These are phyloP conservation scores for Platismatia glauca DNA, from an alignment of 495 filamentous ascomycete species.

Conservation along the genomic window DNA sequence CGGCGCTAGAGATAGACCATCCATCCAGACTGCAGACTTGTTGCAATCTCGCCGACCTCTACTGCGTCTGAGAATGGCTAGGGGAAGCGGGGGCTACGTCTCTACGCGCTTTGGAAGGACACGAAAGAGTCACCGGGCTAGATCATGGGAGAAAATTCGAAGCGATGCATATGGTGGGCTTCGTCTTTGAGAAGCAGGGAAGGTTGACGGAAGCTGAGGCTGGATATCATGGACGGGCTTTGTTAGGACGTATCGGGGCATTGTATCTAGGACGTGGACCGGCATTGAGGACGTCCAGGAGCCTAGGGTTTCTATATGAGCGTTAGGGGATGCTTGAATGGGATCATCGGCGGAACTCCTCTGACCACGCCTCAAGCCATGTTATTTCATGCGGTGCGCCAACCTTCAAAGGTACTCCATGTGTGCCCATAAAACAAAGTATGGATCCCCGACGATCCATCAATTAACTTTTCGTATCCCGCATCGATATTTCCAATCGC, in stretches of 20 bases:
- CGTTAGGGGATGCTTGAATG: not conserved
- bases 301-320: not conserved
- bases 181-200: constrained; percentile 19
- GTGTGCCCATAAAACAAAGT: too few relatives aligned
- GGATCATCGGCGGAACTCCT: too few relatives aligned
- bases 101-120: constrained; percentile 10
- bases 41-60: constrained; percentile 15
- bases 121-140: constrained; percentile 3
- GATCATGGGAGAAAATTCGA: not conserved
- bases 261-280: constrained; percentile 22
- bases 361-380: too few relatives aligned
- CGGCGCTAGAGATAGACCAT: not conserved
- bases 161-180: constrained; percentile 20
- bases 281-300: not conserved
- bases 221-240: constrained; percentile 28
- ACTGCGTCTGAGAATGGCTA: constrained; percentile 17
- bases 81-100: constrained; percentile 20
- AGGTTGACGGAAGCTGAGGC: constrained; percentile 28
- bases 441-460: too few relatives aligned
- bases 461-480: too few relatives aligned
- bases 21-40: not conserved
- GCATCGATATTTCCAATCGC: too few relatives aligned
- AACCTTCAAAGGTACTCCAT: too few relatives aligned
- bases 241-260: constrained; percentile 27
- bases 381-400: too few relatives aligned